phyloP scores from a whole-genome alignment of 2,329 filamentous ascomycete genomes.

The Exutisphaerella laricina region DNA sequence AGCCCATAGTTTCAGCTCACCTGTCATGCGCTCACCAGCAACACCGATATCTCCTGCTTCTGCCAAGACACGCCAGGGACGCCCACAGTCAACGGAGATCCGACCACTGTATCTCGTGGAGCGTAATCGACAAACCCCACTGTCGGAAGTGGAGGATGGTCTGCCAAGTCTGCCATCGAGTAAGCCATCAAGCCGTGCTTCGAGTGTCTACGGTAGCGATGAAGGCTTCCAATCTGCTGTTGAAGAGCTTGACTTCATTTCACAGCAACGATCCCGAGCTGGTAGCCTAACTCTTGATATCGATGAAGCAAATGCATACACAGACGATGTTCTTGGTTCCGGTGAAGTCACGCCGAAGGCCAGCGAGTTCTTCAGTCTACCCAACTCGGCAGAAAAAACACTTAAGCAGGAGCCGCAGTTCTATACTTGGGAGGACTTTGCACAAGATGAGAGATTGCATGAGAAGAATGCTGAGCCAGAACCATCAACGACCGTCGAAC shows the following conservation, averaged over 20 bases:
- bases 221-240: slow-evolving; percentile 43
- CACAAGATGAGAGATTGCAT: slow-evolving; percentile 30
- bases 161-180: slow-evolving; percentile 50
- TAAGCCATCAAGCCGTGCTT: slow-evolving; percentile 39
- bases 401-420: slow-evolving; percentile 31
- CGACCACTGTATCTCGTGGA: slow-evolving; percentile 80
- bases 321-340: slow-evolving; percentile 51
- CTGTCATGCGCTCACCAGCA: slow-evolving; percentile 8
- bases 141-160: slow-evolving; percentile 36
- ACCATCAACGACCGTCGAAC: no score
- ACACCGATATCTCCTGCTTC: slow-evolving; percentile 16
- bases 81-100: slow-evolving; percentile 51
- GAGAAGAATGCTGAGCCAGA: no score
- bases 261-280: slow-evolving; percentile 11
- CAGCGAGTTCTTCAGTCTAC: slow-evolving; percentile 36
- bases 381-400: slow-evolving; percentile 13
- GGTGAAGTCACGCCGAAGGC: slow-evolving; percentile 65
- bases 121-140: slow-evolving; percentile 47
- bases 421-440: slow-evolving; percentile 36
- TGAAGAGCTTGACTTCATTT: slow-evolving; percentile 29
- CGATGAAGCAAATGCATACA: slow-evolving; percentile 18
- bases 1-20: slow-evolving; percentile 29
- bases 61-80: slow-evolving; percentile 16
- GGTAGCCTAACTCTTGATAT: slow-evolving; percentile 24
- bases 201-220: slow-evolving; percentile 34